Percentiles rank a stretch among this genome's conserved stretches.
These are phyloP conservation scores for Aspergillus puulaauensis DNA, from an alignment of 2,329 filamentous ascomycete species.

Conservation along the genomic window DNA sequence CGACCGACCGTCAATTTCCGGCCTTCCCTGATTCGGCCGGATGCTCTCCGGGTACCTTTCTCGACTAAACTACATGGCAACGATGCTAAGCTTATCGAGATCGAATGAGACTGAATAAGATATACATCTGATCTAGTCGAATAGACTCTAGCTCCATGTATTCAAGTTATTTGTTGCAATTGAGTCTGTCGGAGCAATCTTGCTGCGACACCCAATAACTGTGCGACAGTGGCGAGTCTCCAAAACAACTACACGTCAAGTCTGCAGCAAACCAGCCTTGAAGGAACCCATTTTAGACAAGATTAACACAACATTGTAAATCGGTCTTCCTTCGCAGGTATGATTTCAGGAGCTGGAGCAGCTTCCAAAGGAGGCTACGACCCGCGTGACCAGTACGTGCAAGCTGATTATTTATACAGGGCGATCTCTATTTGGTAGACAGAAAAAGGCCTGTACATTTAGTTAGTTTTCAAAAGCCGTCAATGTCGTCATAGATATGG, in stretches of 20 bases:
- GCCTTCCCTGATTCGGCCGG: neutral
- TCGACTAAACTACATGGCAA: neutral
- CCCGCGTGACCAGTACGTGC: neutral
- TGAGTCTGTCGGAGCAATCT: neutral
- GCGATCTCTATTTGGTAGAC: neutral
- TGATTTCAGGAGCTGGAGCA: neutral
- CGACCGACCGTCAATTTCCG: neutral
- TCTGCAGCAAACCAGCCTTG: no score
- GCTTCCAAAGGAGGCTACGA: neutral
- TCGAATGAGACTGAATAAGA: no score
- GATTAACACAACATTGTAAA: neutral
- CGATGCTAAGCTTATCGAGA: neutral
- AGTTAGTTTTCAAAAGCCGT: neutral
- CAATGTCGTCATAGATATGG: conserved; percentile 8
- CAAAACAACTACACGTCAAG: neutral
- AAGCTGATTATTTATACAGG: neutral
- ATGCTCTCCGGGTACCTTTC: neutral
- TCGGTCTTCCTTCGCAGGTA: neutral
- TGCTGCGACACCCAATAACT: neutral
- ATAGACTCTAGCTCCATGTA: neutral
- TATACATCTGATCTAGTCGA: neutral
- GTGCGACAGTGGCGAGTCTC: neutral
- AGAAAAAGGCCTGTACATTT: neutral
- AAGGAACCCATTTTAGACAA: neutral
- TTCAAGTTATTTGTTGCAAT: neutral